phyloP scores from a whole-genome alignment of 1,284 basidiomycete species.

The Mycena citricolor region DNA sequence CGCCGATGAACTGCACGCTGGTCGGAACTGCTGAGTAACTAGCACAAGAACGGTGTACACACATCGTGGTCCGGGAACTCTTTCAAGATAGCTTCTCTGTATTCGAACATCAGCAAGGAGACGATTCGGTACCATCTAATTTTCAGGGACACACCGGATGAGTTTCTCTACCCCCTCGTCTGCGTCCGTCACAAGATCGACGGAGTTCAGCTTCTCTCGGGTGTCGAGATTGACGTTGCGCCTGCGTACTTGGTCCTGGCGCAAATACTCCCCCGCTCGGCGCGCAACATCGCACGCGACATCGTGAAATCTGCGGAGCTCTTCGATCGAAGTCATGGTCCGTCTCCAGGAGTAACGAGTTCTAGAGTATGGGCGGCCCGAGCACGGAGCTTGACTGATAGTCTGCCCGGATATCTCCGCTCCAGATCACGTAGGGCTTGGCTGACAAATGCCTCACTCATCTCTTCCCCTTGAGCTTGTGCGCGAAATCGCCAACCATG shows the following conservation, averaged over 20 bases:
- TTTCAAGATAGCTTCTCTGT: slow-evolving; percentile 22
- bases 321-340: slow-evolving; percentile 19
- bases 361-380: too few relatives aligned
- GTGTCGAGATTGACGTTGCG: slow-evolving; percentile 20
- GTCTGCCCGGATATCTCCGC: too few relatives aligned
- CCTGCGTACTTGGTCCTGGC: slow-evolving; percentile 26
- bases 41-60: slow-evolving; percentile 1
- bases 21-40: neutral
- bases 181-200: slow-evolving; percentile 28
- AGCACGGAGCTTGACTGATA: too few relatives aligned
- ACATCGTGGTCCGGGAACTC: slow-evolving; percentile 27
- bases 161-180: slow-evolving; percentile 28
- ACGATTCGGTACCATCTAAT: too few relatives aligned
- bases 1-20: slow-evolving; percentile 26
- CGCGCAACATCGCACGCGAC: slow-evolving; percentile 25
- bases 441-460: too few relatives aligned
- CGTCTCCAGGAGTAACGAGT: too few relatives aligned
- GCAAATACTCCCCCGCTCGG: slow-evolving; percentile 24
- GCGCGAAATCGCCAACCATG: slow-evolving; percentile 16
- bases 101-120: too few relatives aligned
- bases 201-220: slow-evolving; percentile 28
- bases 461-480: slow-evolving; percentile 32
- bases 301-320: slow-evolving; percentile 23
- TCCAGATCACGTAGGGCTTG: too few relatives aligned
- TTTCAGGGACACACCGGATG: slow-evolving; percentile 25